phyloP scores from a whole-genome alignment of 2,329 filamentous ascomycete species.

The Cercospora janseana region DNA sequence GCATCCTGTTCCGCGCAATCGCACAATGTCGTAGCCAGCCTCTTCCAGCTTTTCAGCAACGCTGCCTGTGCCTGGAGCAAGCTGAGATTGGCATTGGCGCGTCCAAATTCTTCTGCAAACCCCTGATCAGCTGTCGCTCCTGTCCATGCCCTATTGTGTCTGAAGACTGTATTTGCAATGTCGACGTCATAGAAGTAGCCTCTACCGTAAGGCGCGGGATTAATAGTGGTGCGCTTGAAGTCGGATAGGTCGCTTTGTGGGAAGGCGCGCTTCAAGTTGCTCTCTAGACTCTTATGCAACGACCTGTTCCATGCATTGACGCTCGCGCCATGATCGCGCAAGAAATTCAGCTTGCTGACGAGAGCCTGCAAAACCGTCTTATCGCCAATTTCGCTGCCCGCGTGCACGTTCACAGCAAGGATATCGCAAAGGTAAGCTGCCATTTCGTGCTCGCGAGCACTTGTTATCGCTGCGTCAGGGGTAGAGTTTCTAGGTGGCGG shows the following conservation, averaged over 20 bases:
- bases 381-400: slow-evolving; percentile 73
- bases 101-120: slow-evolving; percentile 73
- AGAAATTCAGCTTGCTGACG: slow-evolving; percentile 73
- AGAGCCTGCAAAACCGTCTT: slow-evolving; percentile 67
- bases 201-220: slow-evolving; percentile 56
- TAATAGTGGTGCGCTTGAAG: slow-evolving; percentile 71
- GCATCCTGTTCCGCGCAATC: slow-evolving; percentile 54
- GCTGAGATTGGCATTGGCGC: slow-evolving; percentile 86
- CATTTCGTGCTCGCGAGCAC: slow-evolving; percentile 50
- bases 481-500: slow-evolving; percentile 44
- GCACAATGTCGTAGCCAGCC: slow-evolving; percentile 79
- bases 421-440: slow-evolving; percentile 83
- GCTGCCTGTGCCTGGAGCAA: slow-evolving; percentile 87
- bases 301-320: slow-evolving; percentile 85
- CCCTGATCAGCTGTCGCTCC: slow-evolving; percentile 58
- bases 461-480: slow-evolving; percentile 33
- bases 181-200: slow-evolving; percentile 82
- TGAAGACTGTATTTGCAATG: slow-evolving; percentile 72
- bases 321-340: slow-evolving; percentile 71
- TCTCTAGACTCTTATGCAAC: slow-evolving; percentile 78
- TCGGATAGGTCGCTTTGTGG: slow-evolving; percentile 68
- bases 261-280: slow-evolving; percentile 80
- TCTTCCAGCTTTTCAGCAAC: slow-evolving; percentile 86
- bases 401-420: slow-evolving; percentile 86
- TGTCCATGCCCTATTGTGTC: slow-evolving; percentile 74